Base-by-base conservation (phyloP, 768 basidiomycete genomes). In the Lepiota venenata region DNA sequence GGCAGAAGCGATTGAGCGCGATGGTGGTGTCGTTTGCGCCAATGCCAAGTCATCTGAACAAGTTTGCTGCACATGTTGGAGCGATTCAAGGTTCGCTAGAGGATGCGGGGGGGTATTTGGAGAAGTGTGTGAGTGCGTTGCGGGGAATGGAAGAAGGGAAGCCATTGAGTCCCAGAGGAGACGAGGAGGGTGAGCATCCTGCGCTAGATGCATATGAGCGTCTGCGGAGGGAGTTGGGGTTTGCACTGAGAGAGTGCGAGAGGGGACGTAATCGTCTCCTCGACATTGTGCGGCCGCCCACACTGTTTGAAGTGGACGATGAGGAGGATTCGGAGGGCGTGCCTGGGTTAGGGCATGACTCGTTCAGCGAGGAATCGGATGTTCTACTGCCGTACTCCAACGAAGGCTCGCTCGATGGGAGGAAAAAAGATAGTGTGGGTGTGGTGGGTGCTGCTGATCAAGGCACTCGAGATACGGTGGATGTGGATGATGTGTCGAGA, bases 181-280 rank as follows among this genome's bases (percentile, higher is more conserved):
- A 51, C 4, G 67, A 62, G 42, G 57, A 50, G 27, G 63, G 71
- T 6, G 74, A 76, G 15, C 71, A 76, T 50, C 76, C 77, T 1
- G 83, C 87, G 1, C 59, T 93, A 27, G 79, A 78, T 47, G 84
- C 87, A 5, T 93, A 91, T 64, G 91, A 92, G 52, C 74, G 84
- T 0, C 73, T 93, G 14, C 78, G 91, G 10, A 78, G 83, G 4
- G 88, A 92, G 61, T 77, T 93, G 7, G 91, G 91, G 7, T 67
- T 87, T 20, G 91, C 89, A 1, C 69, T 93, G 27, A 72, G 90
- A 6, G 91, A 93, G 61, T 93, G 89, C 63, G 91, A 93, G 67
- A 80, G 91, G 7, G 91, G 91, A 0, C 74, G 87, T 15, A 85
- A 82, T 38, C 77, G 79, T 15, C 71, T 93, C 29, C 59, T 85